A percentile compares a stretch with the other conserved stretches of the same genome.
These are phyloP conservation scores for Handroanthus guayacan DNA, from an alignment of 257 asterid genomes.

Conservation along the genomic window DNA sequence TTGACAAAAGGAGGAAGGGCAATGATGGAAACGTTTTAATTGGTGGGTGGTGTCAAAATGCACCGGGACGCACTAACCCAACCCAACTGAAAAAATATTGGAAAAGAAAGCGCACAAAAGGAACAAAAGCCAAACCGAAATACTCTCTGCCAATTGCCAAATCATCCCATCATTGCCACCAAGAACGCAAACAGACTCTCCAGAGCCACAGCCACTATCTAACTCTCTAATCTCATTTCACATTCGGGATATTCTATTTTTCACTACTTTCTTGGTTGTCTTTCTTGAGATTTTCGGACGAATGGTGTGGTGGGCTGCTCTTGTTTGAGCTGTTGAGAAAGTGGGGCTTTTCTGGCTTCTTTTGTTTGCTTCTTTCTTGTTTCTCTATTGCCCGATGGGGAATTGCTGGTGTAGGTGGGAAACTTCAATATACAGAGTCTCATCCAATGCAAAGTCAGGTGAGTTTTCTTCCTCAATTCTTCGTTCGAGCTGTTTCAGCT, in stretches of 20 bases:
- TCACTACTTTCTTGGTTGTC: not conserved
- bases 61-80: conserved; percentile 6
- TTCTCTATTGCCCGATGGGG: conserved; percentile 41
- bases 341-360: conserved; percentile 33
- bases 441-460: conserved; percentile 67
- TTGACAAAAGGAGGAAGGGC: not conserved
- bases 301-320: conserved; percentile 32
- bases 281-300: conserved; percentile 15
- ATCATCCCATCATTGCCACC: conserved; percentile 6
- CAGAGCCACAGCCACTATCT: not conserved
- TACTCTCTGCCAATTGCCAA: not conserved
- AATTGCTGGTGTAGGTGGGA: conserved; percentile 57
- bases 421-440: conserved; percentile 50
- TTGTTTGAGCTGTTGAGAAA: conserved; percentile 25
- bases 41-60: not conserved
- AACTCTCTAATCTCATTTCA: not conserved
- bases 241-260: not conserved
- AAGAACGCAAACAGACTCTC: not conserved
- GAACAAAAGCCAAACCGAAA: not conserved
- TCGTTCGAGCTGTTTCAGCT: not conserved
- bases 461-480: conserved; percentile 26
- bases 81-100: not conserved
- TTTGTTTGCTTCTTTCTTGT: not conserved
- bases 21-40: conserved; percentile 7
- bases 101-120: conserved; percentile 20